A percentile compares a stretch with the other conserved stretches of the same genome.
These are phyloP conservation scores for Pythium vanterpoolii DNA, from an alignment of 352 stramenopile genomes.

Conservation along the genomic window DNA sequence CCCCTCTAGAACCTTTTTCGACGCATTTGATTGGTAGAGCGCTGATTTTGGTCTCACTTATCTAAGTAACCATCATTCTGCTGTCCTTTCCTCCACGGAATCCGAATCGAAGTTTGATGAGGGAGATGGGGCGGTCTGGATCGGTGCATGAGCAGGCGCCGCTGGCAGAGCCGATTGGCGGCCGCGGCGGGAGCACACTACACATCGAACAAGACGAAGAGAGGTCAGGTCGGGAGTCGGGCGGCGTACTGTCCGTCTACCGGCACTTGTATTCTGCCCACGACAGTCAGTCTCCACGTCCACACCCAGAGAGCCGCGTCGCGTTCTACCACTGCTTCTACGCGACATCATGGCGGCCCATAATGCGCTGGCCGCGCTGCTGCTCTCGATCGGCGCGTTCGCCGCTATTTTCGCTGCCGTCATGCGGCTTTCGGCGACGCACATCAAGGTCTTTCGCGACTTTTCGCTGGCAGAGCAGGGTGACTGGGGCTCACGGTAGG, in stretches of 20 bases:
- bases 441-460: constrained; percentile 62
- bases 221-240: too few species aligned
- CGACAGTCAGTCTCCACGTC: not conserved
- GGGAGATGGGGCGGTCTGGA: constrained; percentile 4
- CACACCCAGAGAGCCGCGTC: not conserved
- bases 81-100: not conserved
- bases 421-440: constrained; percentile 48
- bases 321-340: not conserved
- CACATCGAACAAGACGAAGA: not conserved
- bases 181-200: not conserved
- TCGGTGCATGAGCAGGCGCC: not conserved
- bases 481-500: constrained; percentile 81
- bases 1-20: not conserved
- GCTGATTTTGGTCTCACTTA: not conserved
- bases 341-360: constrained; percentile 16
- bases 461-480: constrained; percentile 66
- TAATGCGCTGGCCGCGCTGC: constrained; percentile 40
- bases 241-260: not conserved
- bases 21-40: constrained; percentile 1
- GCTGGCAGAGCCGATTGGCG: not conserved
- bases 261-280: too few species aligned
- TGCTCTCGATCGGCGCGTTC: constrained; percentile 55
- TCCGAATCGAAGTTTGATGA: constrained; percentile 3
- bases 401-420: constrained; percentile 47
- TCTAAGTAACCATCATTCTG: constrained; percentile 9